Conservation (phyloP, 164 flowering plant species). For the Tetrastigma voinierianum region DNA sequence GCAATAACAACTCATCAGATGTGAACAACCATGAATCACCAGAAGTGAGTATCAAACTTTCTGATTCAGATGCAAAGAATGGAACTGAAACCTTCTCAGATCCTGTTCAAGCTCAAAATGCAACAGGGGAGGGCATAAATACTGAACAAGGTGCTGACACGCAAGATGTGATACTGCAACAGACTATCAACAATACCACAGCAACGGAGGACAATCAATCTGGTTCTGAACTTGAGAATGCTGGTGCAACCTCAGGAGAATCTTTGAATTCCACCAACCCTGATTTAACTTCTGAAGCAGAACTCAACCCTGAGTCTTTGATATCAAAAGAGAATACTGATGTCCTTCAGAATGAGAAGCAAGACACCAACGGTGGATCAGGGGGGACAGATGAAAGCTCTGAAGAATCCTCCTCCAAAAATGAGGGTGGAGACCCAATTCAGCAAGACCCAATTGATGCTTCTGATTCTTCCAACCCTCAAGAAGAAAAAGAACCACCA, state of each 20-base stretch:
- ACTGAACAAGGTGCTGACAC: slow-evolving; percentile 2
- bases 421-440: slow-evolving; percentile 11
- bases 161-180: not conserved
- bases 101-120: slow-evolving; percentile 14
- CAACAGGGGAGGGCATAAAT: not conserved
- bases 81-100: not conserved
- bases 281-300: slow-evolving; percentile 18
- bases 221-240: slow-evolving; percentile 7
- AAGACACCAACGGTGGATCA: slow-evolving; percentile 8
- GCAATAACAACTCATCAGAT: slow-evolving; percentile 5
- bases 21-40: not conserved
- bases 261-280: not conserved
- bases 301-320: not conserved
- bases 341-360: slow-evolving; percentile 12
- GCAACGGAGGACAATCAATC: slow-evolving; percentile 4
- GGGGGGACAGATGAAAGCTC: slow-evolving; percentile 15
- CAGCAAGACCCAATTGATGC: slow-evolving; percentile 26
- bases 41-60: not conserved
- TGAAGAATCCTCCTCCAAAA: slow-evolving; percentile 8
- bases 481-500: slow-evolving; percentile 23
- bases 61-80: slow-evolving; percentile 14
- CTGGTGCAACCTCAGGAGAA: not conserved
- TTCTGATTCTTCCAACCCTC: slow-evolving; percentile 18
- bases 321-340: slow-evolving; percentile 5
- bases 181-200: slow-evolving; percentile 1